Conservation (phyloP, 192 early-diverging fungal genomes). For the Coemansia furcata region DNA sequence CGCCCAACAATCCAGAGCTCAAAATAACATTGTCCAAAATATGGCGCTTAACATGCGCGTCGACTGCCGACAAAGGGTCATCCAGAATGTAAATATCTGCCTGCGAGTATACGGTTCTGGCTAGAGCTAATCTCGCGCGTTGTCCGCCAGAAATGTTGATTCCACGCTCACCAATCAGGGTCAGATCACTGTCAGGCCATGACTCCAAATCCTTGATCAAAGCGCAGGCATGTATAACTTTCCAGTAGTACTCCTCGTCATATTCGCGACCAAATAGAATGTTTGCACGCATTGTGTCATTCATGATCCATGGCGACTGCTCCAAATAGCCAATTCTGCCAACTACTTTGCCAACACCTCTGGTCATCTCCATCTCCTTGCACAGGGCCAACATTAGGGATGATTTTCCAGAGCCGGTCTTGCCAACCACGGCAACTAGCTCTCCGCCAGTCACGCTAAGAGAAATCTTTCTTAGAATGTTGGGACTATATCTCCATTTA, state of each 20-base stretch:
- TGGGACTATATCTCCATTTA: not conserved
- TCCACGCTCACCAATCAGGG: constrained; percentile 8
- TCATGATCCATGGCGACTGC: constrained; percentile 57
- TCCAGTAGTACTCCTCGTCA: constrained; percentile 6
- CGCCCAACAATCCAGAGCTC: constrained; percentile 9
- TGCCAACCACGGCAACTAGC: constrained; percentile 73
- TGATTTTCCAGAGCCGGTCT: constrained; percentile 79
- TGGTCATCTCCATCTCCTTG: constrained; percentile 64
- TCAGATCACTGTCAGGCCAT: constrained; percentile 1
- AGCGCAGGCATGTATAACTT: constrained; percentile 1
- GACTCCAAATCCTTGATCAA: constrained; percentile 1
- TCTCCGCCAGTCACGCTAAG: constrained; percentile 49
- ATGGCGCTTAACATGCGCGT: constrained; percentile 5
- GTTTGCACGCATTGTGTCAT: constrained; percentile 9
- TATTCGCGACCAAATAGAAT: constrained; percentile 17
- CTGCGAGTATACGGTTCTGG: constrained; percentile 15
- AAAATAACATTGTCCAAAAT: constrained; percentile 15
- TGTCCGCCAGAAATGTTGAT: constrained; percentile 27
- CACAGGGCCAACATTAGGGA: constrained; percentile 72
- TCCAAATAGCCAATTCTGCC: constrained; percentile 71
- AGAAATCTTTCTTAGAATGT: constrained; percentile 38
- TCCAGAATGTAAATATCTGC: constrained; percentile 13
- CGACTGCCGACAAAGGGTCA: not conserved
- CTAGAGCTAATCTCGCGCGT: constrained; percentile 12
- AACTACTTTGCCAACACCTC: constrained; percentile 48